Evolutionary conservation across 2,329 filamentous ascomycete genomes (phyloP), one percentile per base, ranked within the genome.

Genomic region (Diaporthe sp.): DNA sequence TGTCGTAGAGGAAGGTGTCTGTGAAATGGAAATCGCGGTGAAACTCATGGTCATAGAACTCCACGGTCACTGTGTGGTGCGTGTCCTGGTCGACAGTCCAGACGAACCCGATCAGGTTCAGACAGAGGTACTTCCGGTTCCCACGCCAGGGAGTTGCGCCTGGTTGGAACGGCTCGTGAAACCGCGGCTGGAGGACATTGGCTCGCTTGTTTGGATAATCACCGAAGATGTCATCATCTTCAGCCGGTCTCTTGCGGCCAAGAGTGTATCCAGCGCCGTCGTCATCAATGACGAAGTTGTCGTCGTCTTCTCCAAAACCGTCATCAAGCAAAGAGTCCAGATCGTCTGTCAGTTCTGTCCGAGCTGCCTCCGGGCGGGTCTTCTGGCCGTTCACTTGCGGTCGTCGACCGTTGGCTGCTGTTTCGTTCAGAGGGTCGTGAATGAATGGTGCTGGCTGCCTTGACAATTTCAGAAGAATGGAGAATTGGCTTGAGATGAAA

Each of bases 1-100:
- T 98, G 85, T 99, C 97, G 84, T 98, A 98, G 5, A 95, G 89
- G 82, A 95, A 98, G 0, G 95, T 96, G 82, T 99, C 97, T 17
- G 96, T 98, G 83, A 99, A 98, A 86, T 98, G 97, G 80, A 98
- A 98, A 83, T 98, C 95, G 65, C 96, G 91, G 82, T 98, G 94
- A 76, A 94, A 92, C 79, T 98, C 95, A 75, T 95, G 94, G 83
- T 99, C 97, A 83, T 98, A 98, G 83, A 99, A 99, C 81, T 98
- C 97, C 2, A 98, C 96, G 0, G 96, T 98, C 15, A 99, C 93
- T 2, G 97, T 99, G 82, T 98, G 92, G 80, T 96, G 94, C 0
- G 94, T 94, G 81, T 98, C 96, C 84, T 99, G 97, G 79, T 98
- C 94, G 25, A 99, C 95, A 0, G 96, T 98, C 95, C 97, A 99